Conservation (phyloP, 2,329 filamentous ascomycete species). For the Neophaeococcomyces mojaviensis region DNA sequence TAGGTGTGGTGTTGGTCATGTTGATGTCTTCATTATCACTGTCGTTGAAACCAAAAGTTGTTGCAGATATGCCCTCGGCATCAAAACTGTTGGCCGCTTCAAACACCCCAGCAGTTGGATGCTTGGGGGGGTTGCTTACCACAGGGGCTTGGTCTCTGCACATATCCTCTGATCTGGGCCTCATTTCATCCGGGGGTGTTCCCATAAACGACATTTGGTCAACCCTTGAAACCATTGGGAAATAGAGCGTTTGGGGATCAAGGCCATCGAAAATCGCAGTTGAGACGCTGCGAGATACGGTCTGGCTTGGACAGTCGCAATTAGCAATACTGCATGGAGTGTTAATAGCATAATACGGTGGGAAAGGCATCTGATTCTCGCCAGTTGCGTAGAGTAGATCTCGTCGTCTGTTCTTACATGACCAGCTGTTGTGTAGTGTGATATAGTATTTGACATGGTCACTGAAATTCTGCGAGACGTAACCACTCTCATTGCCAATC, state of each 20-base stretch:
- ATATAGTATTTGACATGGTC: conserved; percentile 10
- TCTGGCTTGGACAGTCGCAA: conserved; percentile 9
- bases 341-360: too few species aligned
- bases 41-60: too few species aligned
- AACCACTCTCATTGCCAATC: conserved; percentile 12
- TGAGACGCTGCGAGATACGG: conserved; percentile 1
- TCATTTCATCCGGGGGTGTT: conserved; percentile 1
- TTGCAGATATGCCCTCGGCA: too few species aligned
- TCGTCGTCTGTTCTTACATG: conserved; percentile 6
- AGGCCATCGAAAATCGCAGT: conserved; percentile 10
- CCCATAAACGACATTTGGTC: conserved; percentile 12
- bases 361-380: conserved; percentile 3
- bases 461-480: conserved; percentile 7
- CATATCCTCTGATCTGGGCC: not conserved
- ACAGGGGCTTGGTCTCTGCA: not conserved
- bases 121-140: too few species aligned
- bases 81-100: too few species aligned
- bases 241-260: conserved; percentile 10
- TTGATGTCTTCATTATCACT: too few species aligned
- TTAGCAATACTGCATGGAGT: not conserved
- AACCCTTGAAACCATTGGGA: conserved; percentile 12
- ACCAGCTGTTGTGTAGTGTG: conserved; percentile 9
- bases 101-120: too few species aligned
- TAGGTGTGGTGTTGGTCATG: too few species aligned
- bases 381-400: conserved; percentile 6